These are phyloP conservation scores for Larix kaempferi DNA, from an alignment of 75 land plant genomes.

Conservation along the genomic window DNA sequence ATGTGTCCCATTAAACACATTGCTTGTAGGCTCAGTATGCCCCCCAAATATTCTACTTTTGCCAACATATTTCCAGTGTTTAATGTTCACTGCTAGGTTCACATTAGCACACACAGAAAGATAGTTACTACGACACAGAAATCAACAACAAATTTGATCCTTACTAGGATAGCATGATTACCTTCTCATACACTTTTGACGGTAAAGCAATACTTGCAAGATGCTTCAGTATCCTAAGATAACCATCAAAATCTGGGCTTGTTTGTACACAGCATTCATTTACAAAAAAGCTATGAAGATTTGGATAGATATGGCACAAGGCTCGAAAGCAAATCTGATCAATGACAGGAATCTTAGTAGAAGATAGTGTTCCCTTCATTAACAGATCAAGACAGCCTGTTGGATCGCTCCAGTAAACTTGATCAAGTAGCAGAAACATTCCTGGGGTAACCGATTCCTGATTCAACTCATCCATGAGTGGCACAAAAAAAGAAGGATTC, in stretches of 20 bases:
- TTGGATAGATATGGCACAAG: conserved; percentile 52
- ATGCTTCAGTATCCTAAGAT: conserved; percentile 46
- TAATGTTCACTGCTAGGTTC: background rate
- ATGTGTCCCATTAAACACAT: background rate
- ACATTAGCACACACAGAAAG: background rate
- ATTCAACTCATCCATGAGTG: conserved; percentile 17
- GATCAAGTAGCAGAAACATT: conserved; percentile 36
- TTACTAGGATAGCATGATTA: conserved; percentile 22
- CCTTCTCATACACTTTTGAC: conserved; percentile 53
- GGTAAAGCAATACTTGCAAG: conserved; percentile 52
- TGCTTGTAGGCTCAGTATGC: background rate
- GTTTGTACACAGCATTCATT: conserved; percentile 52
- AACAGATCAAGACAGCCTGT: conserved; percentile 42
- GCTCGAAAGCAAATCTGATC: conserved; percentile 10
- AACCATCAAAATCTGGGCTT: conserved; percentile 45
- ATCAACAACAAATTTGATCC: background rate
- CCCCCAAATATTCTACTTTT: background rate
- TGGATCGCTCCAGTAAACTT: conserved; percentile 74
- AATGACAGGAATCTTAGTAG: background rate
- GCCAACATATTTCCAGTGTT: background rate
- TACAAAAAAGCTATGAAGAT: conserved; percentile 71
- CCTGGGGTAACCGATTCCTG: conserved; percentile 46
- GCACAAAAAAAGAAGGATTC: conserved; percentile 68
- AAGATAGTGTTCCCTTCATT: background rate
- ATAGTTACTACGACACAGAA: background rate